Conservation (phyloP, 1,139 yeast genomes). For the Candida buenavistaensis region DNA sequence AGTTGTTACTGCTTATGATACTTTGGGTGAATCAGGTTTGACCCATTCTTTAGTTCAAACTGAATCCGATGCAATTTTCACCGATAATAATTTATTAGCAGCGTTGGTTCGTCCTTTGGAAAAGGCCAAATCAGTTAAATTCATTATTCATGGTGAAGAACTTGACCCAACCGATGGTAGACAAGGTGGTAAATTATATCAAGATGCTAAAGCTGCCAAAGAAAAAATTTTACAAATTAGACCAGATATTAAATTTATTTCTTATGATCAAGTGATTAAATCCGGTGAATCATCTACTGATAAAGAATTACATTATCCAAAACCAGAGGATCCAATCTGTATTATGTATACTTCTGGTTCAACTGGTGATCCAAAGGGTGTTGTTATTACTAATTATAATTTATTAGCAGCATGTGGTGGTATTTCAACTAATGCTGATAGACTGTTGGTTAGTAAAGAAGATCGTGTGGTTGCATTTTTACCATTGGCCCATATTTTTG, state of each 20-base stretch:
- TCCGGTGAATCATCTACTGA: constrained; percentile 55
- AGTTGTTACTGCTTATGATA: constrained; percentile 94
- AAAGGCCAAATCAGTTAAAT: constrained; percentile 61
- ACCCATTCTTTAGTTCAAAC: constrained; percentile 85
- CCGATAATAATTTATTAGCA: constrained; percentile 72
- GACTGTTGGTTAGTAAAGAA: constrained; percentile 46
- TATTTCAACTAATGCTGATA: constrained; percentile 62
- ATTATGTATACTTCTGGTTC: constrained; percentile 99
- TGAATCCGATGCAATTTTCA: constrained; percentile 72
- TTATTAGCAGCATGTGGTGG: constrained; percentile 86
- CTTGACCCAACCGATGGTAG: constrained; percentile 66
- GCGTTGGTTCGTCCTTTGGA: constrained; percentile 72
- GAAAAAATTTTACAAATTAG: constrained; percentile 59
- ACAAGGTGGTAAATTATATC: constrained; percentile 56
- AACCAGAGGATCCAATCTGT: constrained; percentile 77
- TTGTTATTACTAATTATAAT: constrained; percentile 75
- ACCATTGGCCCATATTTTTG: constrained; percentile 96
- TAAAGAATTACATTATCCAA: constrained; percentile 49
- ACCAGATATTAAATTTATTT: constrained; percentile 73
- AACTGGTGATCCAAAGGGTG: constrained; percentile 98
- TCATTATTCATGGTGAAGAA: constrained; percentile 68
- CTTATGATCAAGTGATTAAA: constrained; percentile 64
- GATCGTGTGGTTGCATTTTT: constrained; percentile 85
- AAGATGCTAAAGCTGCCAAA: constrained; percentile 55
- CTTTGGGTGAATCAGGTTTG: constrained; percentile 90